A percentile compares a stretch with the other conserved stretches of the same genome.
These are phyloP conservation scores for Coniosporium apollinis DNA, from an alignment of 495 filamentous ascomycete species.

Conservation along the genomic window DNA sequence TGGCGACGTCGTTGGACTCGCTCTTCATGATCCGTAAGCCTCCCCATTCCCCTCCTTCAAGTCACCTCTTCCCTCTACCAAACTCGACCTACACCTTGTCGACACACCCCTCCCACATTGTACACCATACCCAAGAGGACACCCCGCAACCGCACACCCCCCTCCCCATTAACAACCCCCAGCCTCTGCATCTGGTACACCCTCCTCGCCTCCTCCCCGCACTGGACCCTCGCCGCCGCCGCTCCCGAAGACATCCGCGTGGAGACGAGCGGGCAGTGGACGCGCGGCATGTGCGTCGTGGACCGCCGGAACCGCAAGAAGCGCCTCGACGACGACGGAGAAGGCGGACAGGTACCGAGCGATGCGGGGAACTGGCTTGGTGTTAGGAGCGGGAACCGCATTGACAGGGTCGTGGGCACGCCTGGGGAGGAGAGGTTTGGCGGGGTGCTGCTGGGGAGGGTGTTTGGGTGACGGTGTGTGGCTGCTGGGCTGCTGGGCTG, in stretches of 20 bases:
- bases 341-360: conserved; percentile 32
- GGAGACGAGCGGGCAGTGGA: conserved; percentile 87
- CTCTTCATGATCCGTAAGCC: conserved; percentile 79
- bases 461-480: conserved; percentile 22
- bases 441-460: conserved; percentile 19
- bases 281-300: conserved; percentile 72
- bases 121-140: no score
- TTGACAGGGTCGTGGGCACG: conserved; percentile 47
- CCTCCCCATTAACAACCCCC: no score
- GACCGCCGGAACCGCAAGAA: conserved; percentile 48
- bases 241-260: conserved; percentile 59
- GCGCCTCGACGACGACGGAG: conserved; percentile 24
- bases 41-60: no score
- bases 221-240: conserved; percentile 21
- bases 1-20: conserved; percentile 40
- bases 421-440: conserved; percentile 35
- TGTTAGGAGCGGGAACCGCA: conserved; percentile 51
- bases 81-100: no score
- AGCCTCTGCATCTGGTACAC: conserved; percentile 84
- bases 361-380: conserved; percentile 67
- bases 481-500: no score
- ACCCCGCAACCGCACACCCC: no score
- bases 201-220: conserved; percentile 29
- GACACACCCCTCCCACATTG: no score
- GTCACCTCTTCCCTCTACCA: no score